Evolutionary conservation across 805 yeast species (phyloP).

Genomic region (Saccharomycopsis capsularis): DNA sequence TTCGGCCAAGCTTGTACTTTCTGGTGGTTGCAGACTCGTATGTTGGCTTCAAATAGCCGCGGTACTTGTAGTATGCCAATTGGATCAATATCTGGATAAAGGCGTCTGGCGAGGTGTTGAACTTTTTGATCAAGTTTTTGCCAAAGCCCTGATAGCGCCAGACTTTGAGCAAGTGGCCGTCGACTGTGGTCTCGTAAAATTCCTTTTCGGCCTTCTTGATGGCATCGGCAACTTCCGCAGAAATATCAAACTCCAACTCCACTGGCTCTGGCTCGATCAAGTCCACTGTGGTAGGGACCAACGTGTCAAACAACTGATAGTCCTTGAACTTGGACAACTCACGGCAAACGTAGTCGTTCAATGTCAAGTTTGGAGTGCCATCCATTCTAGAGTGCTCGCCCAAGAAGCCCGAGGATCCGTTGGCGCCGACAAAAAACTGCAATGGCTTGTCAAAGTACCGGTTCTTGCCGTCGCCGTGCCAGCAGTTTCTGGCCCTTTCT

Average conservation of each 20-base stretch:
- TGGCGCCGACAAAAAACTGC: conserved; percentile 72
- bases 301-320: conserved; percentile 20
- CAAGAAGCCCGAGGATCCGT: conserved; percentile 85
- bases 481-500: conserved; percentile 74
- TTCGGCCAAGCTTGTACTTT: conserved; percentile 80
- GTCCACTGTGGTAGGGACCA: conserved; percentile 23
- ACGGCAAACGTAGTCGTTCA: conserved; percentile 68
- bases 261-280: conserved; percentile 11
- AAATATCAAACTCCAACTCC: conserved; percentile 50
- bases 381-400: conserved; percentile 99
- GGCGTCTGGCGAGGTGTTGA: conserved; percentile 89
- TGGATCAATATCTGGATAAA: conserved; percentile 87
- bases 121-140: conserved; percentile 73
- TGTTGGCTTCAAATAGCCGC: conserved; percentile 79
- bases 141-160: conserved; percentile 83
- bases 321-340: conserved; percentile 44
- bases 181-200: conserved; percentile 43
- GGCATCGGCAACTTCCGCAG: conserved; percentile 41
- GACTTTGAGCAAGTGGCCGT: conserved; percentile 65
- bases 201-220: conserved; percentile 50
- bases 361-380: conserved; percentile 88
- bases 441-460: conserved; percentile 89
- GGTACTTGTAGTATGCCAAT: conserved; percentile 78
- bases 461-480: conserved; percentile 96
- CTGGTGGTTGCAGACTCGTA: conserved; percentile 96